Base-by-base conservation (phyloP, 352 stramenopile genomes). In the Phytophthora nicotianae region DNA sequence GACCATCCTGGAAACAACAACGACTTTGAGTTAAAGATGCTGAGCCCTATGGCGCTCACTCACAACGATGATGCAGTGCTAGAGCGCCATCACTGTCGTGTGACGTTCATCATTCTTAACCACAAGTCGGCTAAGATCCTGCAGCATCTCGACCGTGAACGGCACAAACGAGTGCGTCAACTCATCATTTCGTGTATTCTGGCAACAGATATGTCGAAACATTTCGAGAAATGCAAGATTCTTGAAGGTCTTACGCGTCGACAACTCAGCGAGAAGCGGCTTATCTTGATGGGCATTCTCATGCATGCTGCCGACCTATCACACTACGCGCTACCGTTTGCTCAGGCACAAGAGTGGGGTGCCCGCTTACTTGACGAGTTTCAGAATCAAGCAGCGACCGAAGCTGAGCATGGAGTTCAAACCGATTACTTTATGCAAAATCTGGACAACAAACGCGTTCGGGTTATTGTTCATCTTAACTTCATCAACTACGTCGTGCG, bases 61-160 rank as follows among this genome's bases (percentile, higher is more conserved):
- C 90, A 96, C 77, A 93, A 94, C 50, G 85, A 96, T 58, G 72
- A 89, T 23, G 80, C 83, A 5, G 88, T 96, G 26, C 65, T 96
- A 8, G 88, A 96, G 62, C 88, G 89, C 29, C 86, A 94, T 40
- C 86, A 95, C 50, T 84, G 79, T 53, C 76, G 79, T 32, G 76
- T 89, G 13, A 89, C 85, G 16, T 93, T 89, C 50, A 84, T 88
- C 38, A 89, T 92, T 27, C 62, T 94, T 2, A 87, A 89, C 56
- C 77, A 86, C 65, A 83, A 86, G 58, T 86, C 80, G 8, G 81
- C 74, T 32, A 87, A 91, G 59, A 90, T 95, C 45, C 42, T 94
- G 47, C 74, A 89, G 32, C 70, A 91, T 46, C 50, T 89, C 5
- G 70, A 86, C 40, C 71, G 68, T 8, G 65, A 77, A 1, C 74